A percentile compares a stretch with the other conserved stretches of the same genome.
Evolutionary conservation across 106 monocot genomes (phyloP).

Genomic region (Apostasia shenzhenica): DNA sequence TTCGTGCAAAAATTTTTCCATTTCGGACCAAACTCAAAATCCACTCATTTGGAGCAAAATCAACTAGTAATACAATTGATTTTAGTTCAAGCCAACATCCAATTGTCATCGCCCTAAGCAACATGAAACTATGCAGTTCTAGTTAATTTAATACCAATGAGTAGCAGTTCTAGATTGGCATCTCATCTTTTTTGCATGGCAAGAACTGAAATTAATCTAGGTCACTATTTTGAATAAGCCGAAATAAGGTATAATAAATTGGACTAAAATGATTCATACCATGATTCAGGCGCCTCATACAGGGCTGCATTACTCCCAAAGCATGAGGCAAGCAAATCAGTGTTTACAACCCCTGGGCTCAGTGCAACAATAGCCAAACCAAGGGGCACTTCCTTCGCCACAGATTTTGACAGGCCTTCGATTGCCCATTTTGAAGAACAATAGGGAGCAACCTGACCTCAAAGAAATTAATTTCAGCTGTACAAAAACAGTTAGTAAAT

Average conservation of each 20-base stretch:
- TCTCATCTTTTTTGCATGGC: not conserved
- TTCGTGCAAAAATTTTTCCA: too few relatives aligned
- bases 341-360: constrained; percentile 86
- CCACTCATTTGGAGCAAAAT: too few relatives aligned
- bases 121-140: not conserved
- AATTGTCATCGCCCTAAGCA: not conserved
- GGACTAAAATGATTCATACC: constrained; percentile 33
- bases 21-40: too few relatives aligned
- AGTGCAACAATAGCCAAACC: constrained; percentile 83
- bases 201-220: not conserved
- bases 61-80: not conserved
- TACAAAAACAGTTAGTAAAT: too few relatives aligned
- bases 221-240: not conserved
- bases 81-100: too few relatives aligned
- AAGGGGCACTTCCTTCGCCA: constrained; percentile 86
- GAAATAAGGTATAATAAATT: not conserved
- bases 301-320: constrained; percentile 71
- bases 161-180: not conserved
- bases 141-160: not conserved
- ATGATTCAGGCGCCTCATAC: constrained; percentile 76
- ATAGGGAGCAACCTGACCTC: constrained; percentile 74
- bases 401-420: constrained; percentile 76
- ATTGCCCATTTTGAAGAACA: constrained; percentile 98
- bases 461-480: not conserved
- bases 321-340: constrained; percentile 90